Conservation (phyloP, 2,329 filamentous ascomycete species). For the Aspergillus alliaceus region DNA sequence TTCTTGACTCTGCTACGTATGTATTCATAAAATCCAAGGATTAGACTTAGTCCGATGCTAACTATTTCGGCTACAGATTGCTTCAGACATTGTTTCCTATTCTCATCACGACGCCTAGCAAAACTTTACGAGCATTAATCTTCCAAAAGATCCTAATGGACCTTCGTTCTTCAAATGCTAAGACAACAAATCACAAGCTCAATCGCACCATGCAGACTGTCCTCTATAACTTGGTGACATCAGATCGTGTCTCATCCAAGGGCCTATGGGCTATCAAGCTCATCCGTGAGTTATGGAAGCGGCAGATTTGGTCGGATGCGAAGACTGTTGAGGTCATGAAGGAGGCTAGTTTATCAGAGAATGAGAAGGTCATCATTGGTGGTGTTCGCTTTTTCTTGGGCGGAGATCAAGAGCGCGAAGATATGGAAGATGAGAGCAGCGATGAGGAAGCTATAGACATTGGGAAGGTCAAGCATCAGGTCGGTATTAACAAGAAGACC, state of each 20-base stretch:
- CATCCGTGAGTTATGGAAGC: constrained; percentile 92
- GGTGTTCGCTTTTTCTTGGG: constrained; percentile 94
- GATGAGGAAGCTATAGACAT: constrained; percentile 76
- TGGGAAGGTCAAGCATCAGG: constrained; percentile 77
- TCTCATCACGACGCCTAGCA: constrained; percentile 86
- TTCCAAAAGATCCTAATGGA: constrained; percentile 90
- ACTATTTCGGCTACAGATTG: constrained; percentile 46
- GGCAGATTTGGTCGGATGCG: constrained; percentile 92
- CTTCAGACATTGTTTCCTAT: constrained; percentile 94
- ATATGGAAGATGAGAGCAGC: constrained; percentile 84
- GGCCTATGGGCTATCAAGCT: constrained; percentile 95
- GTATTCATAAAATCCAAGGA: constrained; percentile 11
- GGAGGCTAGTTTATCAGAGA: constrained; percentile 81
- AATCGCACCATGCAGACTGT: constrained; percentile 93
- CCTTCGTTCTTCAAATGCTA: constrained; percentile 81
- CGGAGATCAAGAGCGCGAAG: constrained; percentile 92
- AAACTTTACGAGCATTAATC: constrained; percentile 79
- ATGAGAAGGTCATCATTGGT: constrained; percentile 86
- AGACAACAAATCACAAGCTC: constrained; percentile 84
- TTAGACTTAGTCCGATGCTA: not conserved
- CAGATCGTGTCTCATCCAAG: constrained; percentile 79
- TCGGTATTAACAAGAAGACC: constrained; percentile 93
- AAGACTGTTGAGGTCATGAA: constrained; percentile 99
- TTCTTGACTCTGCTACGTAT: constrained; percentile 76
- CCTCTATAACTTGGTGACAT: constrained; percentile 85